phyloP scores from a whole-genome alignment of 768 basidiomycete genomes.

The Crepidotus variabilis region DNA sequence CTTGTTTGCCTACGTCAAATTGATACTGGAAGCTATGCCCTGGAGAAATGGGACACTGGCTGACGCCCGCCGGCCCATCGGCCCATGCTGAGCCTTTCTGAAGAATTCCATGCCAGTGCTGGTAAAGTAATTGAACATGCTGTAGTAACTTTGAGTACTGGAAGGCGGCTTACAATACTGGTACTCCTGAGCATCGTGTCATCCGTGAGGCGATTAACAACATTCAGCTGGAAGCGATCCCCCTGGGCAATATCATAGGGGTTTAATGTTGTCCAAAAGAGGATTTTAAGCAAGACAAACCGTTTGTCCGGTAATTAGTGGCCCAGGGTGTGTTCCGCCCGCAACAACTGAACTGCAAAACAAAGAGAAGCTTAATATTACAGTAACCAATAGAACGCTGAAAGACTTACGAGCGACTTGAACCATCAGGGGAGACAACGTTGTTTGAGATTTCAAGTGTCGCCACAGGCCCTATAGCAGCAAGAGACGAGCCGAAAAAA shows the following conservation, averaged over 20 bases:
- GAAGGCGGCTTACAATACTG: conserved; percentile 25
- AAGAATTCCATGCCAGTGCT: conserved; percentile 56
- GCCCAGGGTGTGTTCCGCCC: conserved; percentile 25
- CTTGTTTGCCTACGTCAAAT: conserved; percentile 25
- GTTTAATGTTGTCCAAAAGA: neutral
- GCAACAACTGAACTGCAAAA: conserved; percentile 20
- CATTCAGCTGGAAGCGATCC: conserved; percentile 38
- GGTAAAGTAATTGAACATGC: neutral
- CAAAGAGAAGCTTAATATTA: no score
- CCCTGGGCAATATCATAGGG: conserved; percentile 18
- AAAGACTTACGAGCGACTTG: no score
- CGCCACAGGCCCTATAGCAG: no score
- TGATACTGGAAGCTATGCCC: conserved; percentile 38
- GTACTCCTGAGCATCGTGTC: conserved; percentile 39
- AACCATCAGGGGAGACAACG: no score
- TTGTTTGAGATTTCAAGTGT: no score
- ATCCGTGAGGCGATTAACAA: conserved; percentile 37
- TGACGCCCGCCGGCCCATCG: conserved; percentile 40
- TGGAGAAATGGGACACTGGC: conserved; percentile 45
- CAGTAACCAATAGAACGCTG: no score
- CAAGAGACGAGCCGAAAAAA: no score
- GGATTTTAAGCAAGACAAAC: conserved; percentile 7
- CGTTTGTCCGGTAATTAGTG: conserved; percentile 24
- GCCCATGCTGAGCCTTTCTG: conserved; percentile 39
- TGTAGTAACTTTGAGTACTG: neutral